Conservation (phyloP, 2,329 filamentous ascomycete species). For the Aschersonia sp. region DNA sequence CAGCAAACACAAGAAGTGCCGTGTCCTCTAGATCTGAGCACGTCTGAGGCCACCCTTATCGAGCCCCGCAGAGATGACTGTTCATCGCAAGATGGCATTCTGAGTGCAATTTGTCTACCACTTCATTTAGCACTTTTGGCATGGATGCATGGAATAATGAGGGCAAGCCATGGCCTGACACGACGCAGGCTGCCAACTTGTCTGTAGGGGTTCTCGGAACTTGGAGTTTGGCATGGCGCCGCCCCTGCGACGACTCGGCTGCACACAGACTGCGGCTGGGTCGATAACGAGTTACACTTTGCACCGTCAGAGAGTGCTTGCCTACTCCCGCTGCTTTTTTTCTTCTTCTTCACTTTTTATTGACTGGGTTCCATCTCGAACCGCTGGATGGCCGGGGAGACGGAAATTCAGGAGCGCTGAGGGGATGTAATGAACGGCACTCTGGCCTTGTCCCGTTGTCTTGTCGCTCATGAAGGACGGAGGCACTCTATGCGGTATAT, state of each 20-base stretch:
- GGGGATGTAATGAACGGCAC: neutral
- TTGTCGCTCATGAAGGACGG: constrained; percentile 4
- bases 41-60: neutral
- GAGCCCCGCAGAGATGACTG: neutral
- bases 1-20: constrained; percentile 62
- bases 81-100: no score
- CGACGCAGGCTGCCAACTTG: constrained; percentile 14
- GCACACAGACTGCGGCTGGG: constrained; percentile 7
- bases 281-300: neutral
- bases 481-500: neutral
- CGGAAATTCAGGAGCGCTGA: neutral
- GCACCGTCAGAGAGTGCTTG: neutral
- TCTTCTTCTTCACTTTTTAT: neutral
- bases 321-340: neutral
- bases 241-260: constrained; percentile 18
- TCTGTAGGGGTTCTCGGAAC: constrained; percentile 24
- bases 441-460: neutral
- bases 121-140: constrained; percentile 9
- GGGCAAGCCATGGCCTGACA: constrained; percentile 15
- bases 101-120: neutral
- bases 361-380: neutral
- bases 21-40: constrained; percentile 46
- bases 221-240: constrained; percentile 18
- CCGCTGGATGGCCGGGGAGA: neutral
- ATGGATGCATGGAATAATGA: constrained; percentile 18